Evolutionary conservation across 345 rosid species (phyloP).

Genomic region (Eucalyptus pauciflora): DNA sequence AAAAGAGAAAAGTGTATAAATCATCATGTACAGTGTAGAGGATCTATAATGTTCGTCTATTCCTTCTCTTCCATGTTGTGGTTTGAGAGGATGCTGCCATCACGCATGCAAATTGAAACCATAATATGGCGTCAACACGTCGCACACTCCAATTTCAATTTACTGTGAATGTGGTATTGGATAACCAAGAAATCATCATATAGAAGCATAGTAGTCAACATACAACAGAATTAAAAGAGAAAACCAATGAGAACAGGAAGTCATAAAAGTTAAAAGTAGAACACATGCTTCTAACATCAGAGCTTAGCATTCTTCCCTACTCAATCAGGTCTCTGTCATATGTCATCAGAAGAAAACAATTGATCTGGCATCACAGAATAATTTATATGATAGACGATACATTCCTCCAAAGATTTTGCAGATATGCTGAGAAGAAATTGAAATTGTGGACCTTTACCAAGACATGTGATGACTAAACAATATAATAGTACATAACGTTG

Average conservation of each 20-base stretch:
- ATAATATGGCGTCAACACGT: background rate
- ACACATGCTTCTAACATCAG: background rate
- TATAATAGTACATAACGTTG: background rate
- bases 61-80: background rate
- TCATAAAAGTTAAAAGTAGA: background rate
- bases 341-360: background rate
- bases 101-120: background rate
- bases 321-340: background rate
- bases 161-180: background rate
- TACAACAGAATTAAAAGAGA: background rate
- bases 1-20: slow-evolving; percentile 1
- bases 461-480: background rate
- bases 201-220: background rate
- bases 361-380: background rate
- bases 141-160: background rate
- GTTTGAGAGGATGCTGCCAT: background rate
- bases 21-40: background rate
- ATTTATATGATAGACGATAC: background rate
- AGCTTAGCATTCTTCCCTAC: background rate
- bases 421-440: background rate
- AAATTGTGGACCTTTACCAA: background rate
- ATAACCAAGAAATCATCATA: background rate
- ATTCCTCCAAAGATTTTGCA: background rate
- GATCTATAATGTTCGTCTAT: background rate
- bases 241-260: background rate